phyloP scores from a whole-genome alignment of 2,329 filamentous ascomycete genomes.

The Xylaria sp. region DNA sequence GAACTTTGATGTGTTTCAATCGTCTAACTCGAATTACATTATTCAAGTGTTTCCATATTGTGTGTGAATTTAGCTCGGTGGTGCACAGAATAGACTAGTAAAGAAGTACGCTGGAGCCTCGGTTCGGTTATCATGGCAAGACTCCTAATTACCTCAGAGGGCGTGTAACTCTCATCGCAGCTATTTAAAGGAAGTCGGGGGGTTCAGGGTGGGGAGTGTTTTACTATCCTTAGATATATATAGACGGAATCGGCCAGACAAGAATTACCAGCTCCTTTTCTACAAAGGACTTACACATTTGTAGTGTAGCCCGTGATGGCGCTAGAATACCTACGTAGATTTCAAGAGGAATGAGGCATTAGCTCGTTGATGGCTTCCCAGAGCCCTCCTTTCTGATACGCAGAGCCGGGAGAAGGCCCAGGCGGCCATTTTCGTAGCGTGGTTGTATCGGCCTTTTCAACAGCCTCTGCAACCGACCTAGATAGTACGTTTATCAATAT shows the following conservation, averaged over 20 bases:
- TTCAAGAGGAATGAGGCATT: conserved; percentile 35
- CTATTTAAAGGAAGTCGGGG: background rate
- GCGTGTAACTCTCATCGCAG: background rate
- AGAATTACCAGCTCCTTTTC: background rate
- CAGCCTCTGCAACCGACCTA: conserved; percentile 42
- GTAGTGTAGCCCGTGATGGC: background rate
- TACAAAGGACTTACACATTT: background rate
- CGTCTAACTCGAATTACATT: background rate
- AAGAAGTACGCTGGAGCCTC: background rate
- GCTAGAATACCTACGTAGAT: background rate
- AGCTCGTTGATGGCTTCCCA: conserved; percentile 43
- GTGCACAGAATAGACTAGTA: background rate
- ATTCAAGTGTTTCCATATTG: conserved; percentile 1
- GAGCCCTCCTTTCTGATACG: conserved; percentile 42
- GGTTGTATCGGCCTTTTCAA: conserved; percentile 36
- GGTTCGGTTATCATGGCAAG: conserved; percentile 1
- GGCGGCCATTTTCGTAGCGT: conserved; percentile 43
- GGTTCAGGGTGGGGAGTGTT: background rate
- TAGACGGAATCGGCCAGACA: background rate
- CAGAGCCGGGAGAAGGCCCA: conserved; percentile 36
- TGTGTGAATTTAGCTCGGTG: background rate
- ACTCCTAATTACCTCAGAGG: background rate
- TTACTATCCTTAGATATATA: conserved; percentile 23
- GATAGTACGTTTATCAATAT: conserved; percentile 24
- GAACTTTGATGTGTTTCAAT: background rate